Conservation (phyloP, 2,329 filamentous ascomycete genomes). For the Epichloe amarillans region DNA sequence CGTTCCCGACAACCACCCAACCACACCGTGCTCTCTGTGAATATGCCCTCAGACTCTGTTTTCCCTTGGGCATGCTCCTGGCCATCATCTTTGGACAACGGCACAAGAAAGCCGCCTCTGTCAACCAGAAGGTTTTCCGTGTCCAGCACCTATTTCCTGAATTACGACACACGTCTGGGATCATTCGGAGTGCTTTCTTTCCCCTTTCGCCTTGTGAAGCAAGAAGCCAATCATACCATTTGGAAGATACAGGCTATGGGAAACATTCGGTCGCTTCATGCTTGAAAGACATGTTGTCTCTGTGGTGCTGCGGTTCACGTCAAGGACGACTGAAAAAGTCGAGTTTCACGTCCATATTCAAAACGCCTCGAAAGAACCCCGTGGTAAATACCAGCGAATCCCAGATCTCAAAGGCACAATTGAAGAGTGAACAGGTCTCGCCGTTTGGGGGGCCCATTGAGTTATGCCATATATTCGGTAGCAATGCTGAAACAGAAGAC, state of each 20-base stretch:
- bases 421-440: constrained; percentile 5
- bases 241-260: background rate
- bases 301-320: constrained; percentile 14
- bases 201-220: background rate
- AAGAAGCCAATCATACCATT: background rate
- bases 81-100: background rate
- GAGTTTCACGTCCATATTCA: constrained; percentile 7
- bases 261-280: background rate
- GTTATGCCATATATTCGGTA: constrained; percentile 19
- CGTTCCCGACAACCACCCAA: background rate
- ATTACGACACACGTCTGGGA: background rate
- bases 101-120: background rate
- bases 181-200: background rate
- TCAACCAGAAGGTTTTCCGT: background rate
- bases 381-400: constrained; percentile 4
- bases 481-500: constrained; percentile 29
- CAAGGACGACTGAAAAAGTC: constrained; percentile 5
- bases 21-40: background rate
- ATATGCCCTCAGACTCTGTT: background rate
- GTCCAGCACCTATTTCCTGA: background rate
- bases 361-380: constrained; percentile 3
- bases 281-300: constrained; percentile 7
- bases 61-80: background rate
- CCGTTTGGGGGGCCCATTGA: constrained; percentile 13
- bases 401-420: background rate